Conservation (phyloP, 805 yeast genomes). For the Myxozyma neotropica region DNA sequence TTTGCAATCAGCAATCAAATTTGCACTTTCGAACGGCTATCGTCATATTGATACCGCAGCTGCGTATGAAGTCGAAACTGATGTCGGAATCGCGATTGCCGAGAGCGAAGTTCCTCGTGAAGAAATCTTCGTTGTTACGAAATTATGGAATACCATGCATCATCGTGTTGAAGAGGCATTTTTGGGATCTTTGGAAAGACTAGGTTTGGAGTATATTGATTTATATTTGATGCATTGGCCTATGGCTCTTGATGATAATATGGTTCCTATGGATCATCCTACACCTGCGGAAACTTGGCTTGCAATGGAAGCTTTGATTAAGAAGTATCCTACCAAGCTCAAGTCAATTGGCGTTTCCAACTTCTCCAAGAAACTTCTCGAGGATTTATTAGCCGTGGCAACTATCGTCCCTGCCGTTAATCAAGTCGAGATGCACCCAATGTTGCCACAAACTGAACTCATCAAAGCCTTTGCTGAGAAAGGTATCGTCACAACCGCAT, state of each 20-base stretch:
- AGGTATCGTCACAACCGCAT: conserved; percentile 65
- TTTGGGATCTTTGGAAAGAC: conserved; percentile 58
- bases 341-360: conserved; percentile 79
- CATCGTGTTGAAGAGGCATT: conserved; percentile 54
- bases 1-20: conserved; percentile 46
- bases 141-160: conserved; percentile 45
- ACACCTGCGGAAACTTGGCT: conserved; percentile 75
- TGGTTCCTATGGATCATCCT: conserved; percentile 49
- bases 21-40: conserved; percentile 51
- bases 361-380: conserved; percentile 61
- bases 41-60: conserved; percentile 78
- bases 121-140: conserved; percentile 49
- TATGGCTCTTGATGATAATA: conserved; percentile 45
- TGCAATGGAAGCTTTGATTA: conserved; percentile 60
- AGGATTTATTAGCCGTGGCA: conserved; percentile 57
- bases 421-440: conserved; percentile 63
- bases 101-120: conserved; percentile 54
- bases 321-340: conserved; percentile 54
- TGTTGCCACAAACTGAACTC: conserved; percentile 50
- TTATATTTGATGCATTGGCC: conserved; percentile 86
- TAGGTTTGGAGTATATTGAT: conserved; percentile 76
- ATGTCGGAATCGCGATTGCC: conserved; percentile 53
- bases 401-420: conserved; percentile 63
- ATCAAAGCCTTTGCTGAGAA: conserved; percentile 54
- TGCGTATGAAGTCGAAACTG: conserved; percentile 63